phyloP scores from a whole-genome alignment of 306 rosid species.

The Rosa persica region DNA sequence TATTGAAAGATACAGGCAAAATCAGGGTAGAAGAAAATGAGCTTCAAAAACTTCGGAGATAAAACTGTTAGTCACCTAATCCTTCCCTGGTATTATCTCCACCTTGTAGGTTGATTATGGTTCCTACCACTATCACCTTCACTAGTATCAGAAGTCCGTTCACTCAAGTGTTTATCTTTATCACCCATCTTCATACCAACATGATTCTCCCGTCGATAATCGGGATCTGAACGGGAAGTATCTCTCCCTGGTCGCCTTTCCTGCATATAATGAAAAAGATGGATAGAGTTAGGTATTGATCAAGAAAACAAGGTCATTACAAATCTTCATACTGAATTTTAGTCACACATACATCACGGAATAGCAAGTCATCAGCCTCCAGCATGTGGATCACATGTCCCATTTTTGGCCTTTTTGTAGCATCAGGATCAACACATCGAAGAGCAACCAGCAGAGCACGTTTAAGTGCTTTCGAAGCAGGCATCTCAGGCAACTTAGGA shows the following conservation, averaged over 20 bases:
- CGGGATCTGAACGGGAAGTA: constrained; percentile 39
- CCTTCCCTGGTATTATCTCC: constrained; percentile 45
- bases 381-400: constrained; percentile 99
- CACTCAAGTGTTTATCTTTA: constrained; percentile 37
- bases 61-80: constrained; percentile 40
- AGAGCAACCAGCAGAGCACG: constrained; percentile 88
- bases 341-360: constrained; percentile 59
- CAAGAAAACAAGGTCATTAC: background rate
- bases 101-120: constrained; percentile 48
- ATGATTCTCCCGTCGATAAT: constrained; percentile 44
- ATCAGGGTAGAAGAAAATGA: constrained; percentile 30
- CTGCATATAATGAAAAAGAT: constrained; percentile 34
- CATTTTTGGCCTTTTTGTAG: constrained; percentile 90
- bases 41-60: constrained; percentile 28
- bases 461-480: constrained; percentile 82
- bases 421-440: constrained; percentile 96
- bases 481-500: constrained; percentile 81
- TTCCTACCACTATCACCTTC: constrained; percentile 53
- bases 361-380: constrained; percentile 81
- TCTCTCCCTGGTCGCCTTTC: constrained; percentile 58
- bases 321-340: background rate
- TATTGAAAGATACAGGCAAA: constrained; percentile 31
- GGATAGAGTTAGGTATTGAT: constrained; percentile 3
- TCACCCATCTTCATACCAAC: constrained; percentile 37
- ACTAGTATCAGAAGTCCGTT: constrained; percentile 56